Conservation (phyloP, 2,329 filamentous ascomycete genomes). For the Elsinoe fawcettii region DNA sequence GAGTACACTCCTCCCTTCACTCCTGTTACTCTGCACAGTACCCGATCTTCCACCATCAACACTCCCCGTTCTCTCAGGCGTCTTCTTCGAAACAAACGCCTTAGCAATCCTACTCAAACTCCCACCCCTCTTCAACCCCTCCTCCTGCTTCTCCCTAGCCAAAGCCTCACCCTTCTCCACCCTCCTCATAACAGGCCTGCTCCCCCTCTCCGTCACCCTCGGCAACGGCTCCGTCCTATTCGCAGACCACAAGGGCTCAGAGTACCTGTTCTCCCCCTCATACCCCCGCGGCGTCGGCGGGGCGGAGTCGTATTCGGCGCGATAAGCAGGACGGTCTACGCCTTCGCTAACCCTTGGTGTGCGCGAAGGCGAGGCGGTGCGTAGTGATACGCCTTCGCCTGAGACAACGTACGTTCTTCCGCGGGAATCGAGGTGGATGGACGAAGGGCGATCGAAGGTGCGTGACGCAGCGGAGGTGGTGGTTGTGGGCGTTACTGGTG, state of each 20-base stretch:
- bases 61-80: not conserved
- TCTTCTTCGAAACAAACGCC: not conserved
- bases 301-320: not conserved
- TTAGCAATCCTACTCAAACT: not conserved
- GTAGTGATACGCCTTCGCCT: not conserved
- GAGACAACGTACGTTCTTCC: not conserved
- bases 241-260: not conserved
- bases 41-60: not conserved
- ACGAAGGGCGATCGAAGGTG: not conserved
- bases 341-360: not conserved
- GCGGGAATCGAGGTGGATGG: too few relatives aligned
- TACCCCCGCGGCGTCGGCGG: not conserved
- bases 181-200: constrained; percentile 1
- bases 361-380: not conserved
- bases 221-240: constrained; percentile 3
- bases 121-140: not conserved
- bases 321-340: not conserved
- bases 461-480: not conserved
- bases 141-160: not conserved
- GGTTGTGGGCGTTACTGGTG: not conserved
- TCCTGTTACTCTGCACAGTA: not conserved
- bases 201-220: not conserved
- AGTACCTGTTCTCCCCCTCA: not conserved
- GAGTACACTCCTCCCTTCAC: not conserved
- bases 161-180: not conserved